These are phyloP conservation scores for Xenoacremonium recifei DNA, from an alignment of 2,329 filamentous ascomycete species.

Conservation along the genomic window DNA sequence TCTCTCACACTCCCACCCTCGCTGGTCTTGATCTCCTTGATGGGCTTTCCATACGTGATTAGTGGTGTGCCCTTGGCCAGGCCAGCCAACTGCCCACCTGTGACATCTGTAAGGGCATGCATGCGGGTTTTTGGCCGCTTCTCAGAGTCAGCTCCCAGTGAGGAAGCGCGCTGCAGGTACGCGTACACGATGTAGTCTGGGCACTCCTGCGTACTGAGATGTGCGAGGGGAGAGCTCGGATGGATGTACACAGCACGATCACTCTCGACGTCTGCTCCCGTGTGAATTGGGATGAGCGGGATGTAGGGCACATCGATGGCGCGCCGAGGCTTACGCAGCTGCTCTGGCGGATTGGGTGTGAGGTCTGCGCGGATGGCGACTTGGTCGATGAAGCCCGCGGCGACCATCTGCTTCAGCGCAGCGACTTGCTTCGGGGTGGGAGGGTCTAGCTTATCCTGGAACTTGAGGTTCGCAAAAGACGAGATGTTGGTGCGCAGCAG, in stretches of 20 bases:
- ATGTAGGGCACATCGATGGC: slow-evolving; percentile 91
- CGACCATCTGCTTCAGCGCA: slow-evolving; percentile 85
- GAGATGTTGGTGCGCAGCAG: slow-evolving; percentile 76
- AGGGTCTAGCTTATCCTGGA: slow-evolving; percentile 55
- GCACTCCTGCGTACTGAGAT: slow-evolving; percentile 67
- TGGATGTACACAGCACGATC: slow-evolving; percentile 82
- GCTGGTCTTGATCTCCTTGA: slow-evolving; percentile 69
- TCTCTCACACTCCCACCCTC: slow-evolving; percentile 55
- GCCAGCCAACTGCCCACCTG: slow-evolving; percentile 70
- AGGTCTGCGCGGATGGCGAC: slow-evolving; percentile 89
- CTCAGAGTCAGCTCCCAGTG: slow-evolving; percentile 47
- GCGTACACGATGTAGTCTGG: slow-evolving; percentile 87
- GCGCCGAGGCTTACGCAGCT: slow-evolving; percentile 69
- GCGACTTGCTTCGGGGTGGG: slow-evolving; percentile 69
- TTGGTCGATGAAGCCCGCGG: slow-evolving; percentile 91
- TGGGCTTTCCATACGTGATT: slow-evolving; percentile 82
- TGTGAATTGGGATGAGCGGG: slow-evolving; percentile 71
- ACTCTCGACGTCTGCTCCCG: slow-evolving; percentile 37
- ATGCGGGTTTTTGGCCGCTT: slow-evolving; percentile 75
- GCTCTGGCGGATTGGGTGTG: slow-evolving; percentile 69
- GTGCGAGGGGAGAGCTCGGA: slow-evolving; percentile 76
- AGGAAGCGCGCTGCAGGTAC: slow-evolving; percentile 70
- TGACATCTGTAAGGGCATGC: slow-evolving; percentile 81
- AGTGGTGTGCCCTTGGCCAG: slow-evolving; percentile 84
- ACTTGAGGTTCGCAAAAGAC: slow-evolving; percentile 56